Base-by-base conservation (phyloP, 441 rosid species). In the Kokia cookei region DNA sequence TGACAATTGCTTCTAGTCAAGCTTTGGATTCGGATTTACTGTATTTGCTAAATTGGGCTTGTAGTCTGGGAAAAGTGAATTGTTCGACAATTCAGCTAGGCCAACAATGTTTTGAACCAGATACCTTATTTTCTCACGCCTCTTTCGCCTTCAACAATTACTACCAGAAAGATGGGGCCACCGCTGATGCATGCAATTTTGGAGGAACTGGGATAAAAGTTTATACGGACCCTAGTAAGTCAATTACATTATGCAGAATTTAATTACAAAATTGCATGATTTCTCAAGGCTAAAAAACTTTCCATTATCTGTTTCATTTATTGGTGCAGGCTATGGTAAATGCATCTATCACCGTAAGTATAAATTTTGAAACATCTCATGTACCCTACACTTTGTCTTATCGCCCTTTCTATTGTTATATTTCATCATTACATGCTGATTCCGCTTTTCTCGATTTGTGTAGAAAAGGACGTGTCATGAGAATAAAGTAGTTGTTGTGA, bases 51-150 rank as follows among this genome's bases (percentile, higher is more conserved):
- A 92, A 89, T 82, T 92, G 97, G 97, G 99, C 97, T 24, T 96
- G 99, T 72, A 89, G 97, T 72, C 71, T 93, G 7, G 98, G 99
- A 51, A 86, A 90, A 75, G 95, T 89, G 63, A 98, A 92, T 63
- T 95, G 99, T 61, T 87, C 95, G 19, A 85, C 97, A 2, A 87
- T 93, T 78, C 97, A 91, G 72, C 98, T 95, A 7, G 87, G 97
- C 77, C 97, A 91, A 77, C 92, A 93, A 53, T 95, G 99, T 85
- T 95, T 83, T 40, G 90, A 93, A 81, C 98, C 99, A 0, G 94
- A 95, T 74, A 89, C 90, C 13, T 80, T 91, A 75, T 83, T 86
- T 51, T 92, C 97, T 79, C 99, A 93, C 81, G 95, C 99, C 55
- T 95, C 99, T n/a, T 95, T 65, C 22, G 98, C 95, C 9, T 90